phyloP scores from a whole-genome alignment of 2,329 filamentous ascomycete genomes.

The Decorospora gaudefroyi region DNA sequence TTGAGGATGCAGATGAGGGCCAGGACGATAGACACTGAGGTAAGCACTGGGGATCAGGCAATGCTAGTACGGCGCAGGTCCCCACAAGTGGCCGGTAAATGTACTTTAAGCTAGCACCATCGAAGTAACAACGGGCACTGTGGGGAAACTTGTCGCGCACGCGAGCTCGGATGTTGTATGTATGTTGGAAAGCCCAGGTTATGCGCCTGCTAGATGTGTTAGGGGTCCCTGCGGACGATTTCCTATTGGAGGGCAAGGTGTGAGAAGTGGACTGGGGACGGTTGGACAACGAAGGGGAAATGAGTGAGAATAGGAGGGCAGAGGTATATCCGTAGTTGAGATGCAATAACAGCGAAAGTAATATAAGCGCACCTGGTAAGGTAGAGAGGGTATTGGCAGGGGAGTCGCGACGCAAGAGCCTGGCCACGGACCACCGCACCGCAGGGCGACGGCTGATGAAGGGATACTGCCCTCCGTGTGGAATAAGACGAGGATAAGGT shows the following conservation, averaged over 20 bases:
- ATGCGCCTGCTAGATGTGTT: slow-evolving; percentile 8
- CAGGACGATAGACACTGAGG: slow-evolving; percentile 11
- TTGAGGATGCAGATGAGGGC: slow-evolving; percentile 16
- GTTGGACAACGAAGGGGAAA: slow-evolving; percentile 15
- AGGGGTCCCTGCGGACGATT: slow-evolving; percentile 15
- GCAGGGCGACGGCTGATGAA: slow-evolving; percentile 30
- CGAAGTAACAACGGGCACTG: slow-evolving; percentile 26
- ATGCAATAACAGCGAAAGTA: slow-evolving; percentile 30
- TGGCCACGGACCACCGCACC: slow-evolving; percentile 32
- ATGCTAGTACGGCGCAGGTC: slow-evolving; percentile 30
- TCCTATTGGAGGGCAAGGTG: slow-evolving; percentile 22
- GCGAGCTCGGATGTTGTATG: slow-evolving; percentile 29
- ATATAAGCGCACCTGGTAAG: slow-evolving; percentile 43
- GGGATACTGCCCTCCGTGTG: slow-evolving; percentile 28
- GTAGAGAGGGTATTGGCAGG: slow-evolving; percentile 30
- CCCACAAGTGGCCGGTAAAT: slow-evolving; percentile 35
- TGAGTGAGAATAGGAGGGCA: slow-evolving; percentile 16
- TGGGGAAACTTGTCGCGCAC: slow-evolving; percentile 33
- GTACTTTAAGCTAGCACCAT: slow-evolving; percentile 32
- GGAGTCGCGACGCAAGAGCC: slow-evolving; percentile 29
- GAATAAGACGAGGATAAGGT: slow-evolving; percentile 37
- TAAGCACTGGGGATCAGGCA: slow-evolving; percentile 30
- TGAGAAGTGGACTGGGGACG: slow-evolving; percentile 13
- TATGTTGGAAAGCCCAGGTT: slow-evolving; percentile 6
- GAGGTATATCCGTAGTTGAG: slow-evolving; percentile 28